These are phyloP conservation scores for Leccinum truebloodii DNA, from an alignment of 768 basidiomycete species.

Conservation along the genomic window DNA sequence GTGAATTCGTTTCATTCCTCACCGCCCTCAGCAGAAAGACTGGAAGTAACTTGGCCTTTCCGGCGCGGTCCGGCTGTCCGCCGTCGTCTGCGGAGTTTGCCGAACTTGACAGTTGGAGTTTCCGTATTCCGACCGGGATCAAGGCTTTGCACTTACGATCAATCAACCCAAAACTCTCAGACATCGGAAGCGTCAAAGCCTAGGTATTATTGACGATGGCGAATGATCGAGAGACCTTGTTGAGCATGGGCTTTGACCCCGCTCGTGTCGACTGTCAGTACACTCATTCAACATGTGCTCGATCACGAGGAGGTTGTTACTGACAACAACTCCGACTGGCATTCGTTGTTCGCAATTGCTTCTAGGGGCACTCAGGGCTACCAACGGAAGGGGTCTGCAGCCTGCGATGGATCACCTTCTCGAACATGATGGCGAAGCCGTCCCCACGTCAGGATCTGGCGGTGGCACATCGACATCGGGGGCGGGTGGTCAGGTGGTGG, in stretches of 20 bases:
- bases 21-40: too few relatives aligned
- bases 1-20: too few relatives aligned
- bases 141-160: too few relatives aligned
- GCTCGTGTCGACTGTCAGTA: conserved; percentile 82
- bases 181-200: background rate
- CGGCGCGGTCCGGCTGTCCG: too few relatives aligned
- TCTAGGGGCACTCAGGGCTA: conserved; percentile 87
- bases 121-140: too few relatives aligned
- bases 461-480: background rate
- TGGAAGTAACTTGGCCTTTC: too few relatives aligned
- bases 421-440: conserved; percentile 71
- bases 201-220: conserved; percentile 32
- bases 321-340: background rate
- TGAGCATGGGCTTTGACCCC: conserved; percentile 86
- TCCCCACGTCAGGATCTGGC: conserved; percentile 28
- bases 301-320: background rate
- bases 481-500: conserved; percentile 37
- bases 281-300: background rate
- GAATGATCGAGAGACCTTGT: conserved; percentile 69
- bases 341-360: background rate
- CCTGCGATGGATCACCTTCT: conserved; percentile 90
- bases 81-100: too few relatives aligned
- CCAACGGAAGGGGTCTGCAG: conserved; percentile 81
- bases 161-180: background rate
- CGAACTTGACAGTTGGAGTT: too few relatives aligned